Evolutionary conservation across 169 alveolate genomes (phyloP).

Genomic region (Eimeria sp.): DNA sequence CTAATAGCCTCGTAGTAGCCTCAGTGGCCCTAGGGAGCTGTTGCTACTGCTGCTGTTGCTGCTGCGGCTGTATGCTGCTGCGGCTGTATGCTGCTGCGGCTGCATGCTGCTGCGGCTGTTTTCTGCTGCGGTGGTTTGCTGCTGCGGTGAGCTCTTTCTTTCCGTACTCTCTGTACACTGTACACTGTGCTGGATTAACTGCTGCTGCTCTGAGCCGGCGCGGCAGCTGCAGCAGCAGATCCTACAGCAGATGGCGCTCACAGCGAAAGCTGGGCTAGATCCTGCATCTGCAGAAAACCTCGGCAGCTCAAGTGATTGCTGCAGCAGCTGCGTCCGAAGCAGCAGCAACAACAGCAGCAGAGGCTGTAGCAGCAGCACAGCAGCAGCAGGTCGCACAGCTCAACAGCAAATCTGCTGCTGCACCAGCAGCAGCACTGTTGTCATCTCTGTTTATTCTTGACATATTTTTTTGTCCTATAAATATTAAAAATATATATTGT

Average conservation of each 20-base stretch:
- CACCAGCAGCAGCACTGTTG: background rate
- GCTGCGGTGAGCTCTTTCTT: too few relatives aligned
- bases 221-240: background rate
- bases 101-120: background rate
- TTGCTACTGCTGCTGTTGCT: background rate
- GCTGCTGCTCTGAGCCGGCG: background rate
- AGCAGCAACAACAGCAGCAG: slow-evolving; percentile 20
- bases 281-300: background rate
- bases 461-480: background rate
- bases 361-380: slow-evolving; percentile 16
- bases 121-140: too few relatives aligned
- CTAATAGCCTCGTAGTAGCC: too few relatives aligned
- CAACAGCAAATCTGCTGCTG: background rate
- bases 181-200: too few relatives aligned
- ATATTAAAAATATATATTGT: background rate
- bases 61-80: background rate
- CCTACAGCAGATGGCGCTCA: background rate
- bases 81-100: background rate
- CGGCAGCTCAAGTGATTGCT: background rate
- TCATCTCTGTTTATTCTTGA: too few relatives aligned
- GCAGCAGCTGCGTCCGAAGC: background rate
- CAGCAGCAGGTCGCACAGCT: background rate
- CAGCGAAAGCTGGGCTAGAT: background rate
- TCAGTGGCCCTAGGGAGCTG: background rate
- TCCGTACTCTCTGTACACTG: too few relatives aligned